A percentile compares a stretch with the other conserved stretches of the same genome.
Evolutionary conservation across 176 grass and related monocot genomes (phyloP).

Genomic region (Eleusine coracana): DNA sequence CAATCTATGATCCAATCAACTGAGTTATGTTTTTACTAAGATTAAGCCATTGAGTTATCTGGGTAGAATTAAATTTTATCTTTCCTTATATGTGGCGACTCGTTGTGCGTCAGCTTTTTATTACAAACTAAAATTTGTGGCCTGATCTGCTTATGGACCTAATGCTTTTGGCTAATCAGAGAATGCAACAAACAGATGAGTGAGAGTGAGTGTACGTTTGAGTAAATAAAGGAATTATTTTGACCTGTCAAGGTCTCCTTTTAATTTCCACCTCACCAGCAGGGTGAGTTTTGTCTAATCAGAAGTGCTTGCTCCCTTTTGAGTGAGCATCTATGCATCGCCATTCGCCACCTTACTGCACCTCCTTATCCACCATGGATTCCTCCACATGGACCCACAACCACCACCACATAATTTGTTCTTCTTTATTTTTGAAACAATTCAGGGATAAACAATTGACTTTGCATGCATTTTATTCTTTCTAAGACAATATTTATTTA

Average conservation of each 20-base stretch:
- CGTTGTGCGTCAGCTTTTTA: background rate
- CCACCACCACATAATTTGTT: constrained; percentile 16
- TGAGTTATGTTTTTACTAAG: too few relatives aligned
- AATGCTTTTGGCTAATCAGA: constrained; percentile 10
- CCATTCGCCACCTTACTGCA: constrained; percentile 39
- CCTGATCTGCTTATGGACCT: constrained; percentile 30
- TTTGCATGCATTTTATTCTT: background rate
- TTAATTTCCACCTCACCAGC: constrained; percentile 28
- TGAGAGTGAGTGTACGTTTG: background rate
- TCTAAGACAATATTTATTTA: background rate
- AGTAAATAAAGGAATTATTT: background rate
- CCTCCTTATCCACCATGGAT: constrained; percentile 65
- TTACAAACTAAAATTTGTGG: background rate
- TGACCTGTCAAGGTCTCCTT: constrained; percentile 27
- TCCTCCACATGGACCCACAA: constrained; percentile 33
- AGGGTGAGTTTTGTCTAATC: constrained; percentile 37
- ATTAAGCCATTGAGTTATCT: constrained; percentile 1
- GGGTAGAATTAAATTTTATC: background rate
- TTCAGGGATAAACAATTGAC: background rate
- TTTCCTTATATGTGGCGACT: constrained; percentile 43
- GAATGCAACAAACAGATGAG: constrained; percentile 12
- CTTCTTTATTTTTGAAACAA: background rate
- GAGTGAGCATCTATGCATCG: constrained; percentile 62
- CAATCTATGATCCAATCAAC: background rate
- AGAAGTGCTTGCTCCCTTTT: constrained; percentile 33